A percentile compares a stretch with the other conserved stretches of the same genome.
Evolutionary conservation across 2,329 filamentous ascomycete genomes (phyloP).

Genomic region (Pseudocercospora crystallina): DNA sequence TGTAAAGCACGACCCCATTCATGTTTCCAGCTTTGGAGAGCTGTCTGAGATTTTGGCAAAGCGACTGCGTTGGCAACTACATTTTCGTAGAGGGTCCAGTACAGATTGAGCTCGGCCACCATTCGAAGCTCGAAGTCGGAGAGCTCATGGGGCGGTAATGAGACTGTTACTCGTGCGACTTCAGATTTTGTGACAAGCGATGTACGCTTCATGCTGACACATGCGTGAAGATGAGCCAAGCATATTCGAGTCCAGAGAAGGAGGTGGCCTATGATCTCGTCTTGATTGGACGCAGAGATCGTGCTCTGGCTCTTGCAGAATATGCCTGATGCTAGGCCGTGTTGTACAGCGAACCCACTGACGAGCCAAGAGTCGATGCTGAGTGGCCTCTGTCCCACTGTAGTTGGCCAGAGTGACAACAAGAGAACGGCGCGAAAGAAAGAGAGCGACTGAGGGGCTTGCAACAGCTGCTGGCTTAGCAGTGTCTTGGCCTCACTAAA

Average conservation of each 20-base stretch:
- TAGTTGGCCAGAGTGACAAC: constrained; percentile 12
- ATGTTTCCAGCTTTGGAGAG: constrained; percentile 9
- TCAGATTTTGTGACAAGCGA: constrained; percentile 40
- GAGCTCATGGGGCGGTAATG: constrained; percentile 40
- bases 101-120: constrained; percentile 47
- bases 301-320: background rate
- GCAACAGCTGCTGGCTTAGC: constrained; percentile 1
- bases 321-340: constrained; percentile 2
- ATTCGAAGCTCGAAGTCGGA: constrained; percentile 50
- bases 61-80: constrained; percentile 30
- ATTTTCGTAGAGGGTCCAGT: constrained; percentile 48
- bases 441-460: constrained; percentile 6
- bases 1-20: constrained; percentile 42
- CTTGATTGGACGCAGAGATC: constrained; percentile 6
- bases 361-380: constrained; percentile 9
- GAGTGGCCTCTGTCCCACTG: constrained; percentile 9
- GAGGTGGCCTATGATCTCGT: constrained; percentile 3
- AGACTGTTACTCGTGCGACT: constrained; percentile 39
- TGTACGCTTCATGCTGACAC: constrained; percentile 41
- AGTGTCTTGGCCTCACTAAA: constrained; percentile 8
- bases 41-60: constrained; percentile 13
- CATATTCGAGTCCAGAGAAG: constrained; percentile 31
- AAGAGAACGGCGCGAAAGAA: constrained; percentile 13
- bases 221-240: constrained; percentile 46
- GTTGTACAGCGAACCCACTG: constrained; percentile 10